Base-by-base conservation (phyloP, 805 yeast species). In the Isabelozyma heimii region DNA sequence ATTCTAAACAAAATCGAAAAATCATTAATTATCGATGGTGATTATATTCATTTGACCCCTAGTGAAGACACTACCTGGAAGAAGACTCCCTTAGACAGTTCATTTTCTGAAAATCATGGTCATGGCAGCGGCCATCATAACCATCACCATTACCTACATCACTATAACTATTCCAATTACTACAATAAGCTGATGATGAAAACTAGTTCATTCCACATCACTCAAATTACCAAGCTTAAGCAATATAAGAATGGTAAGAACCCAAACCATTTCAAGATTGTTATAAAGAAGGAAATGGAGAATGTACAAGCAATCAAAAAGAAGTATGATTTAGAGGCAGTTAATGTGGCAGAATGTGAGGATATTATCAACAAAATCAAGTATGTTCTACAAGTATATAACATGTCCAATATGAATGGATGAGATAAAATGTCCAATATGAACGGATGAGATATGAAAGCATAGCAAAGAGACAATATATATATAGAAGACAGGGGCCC, bases 11-110 rank as follows among this genome's bases (percentile, higher is more conserved):
- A 91, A 47, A 89, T 89, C 52, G 96, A 91, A 57, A 82, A 94
- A 57, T 81, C 91, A 0, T 73, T 92, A 30, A 91, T 94, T 1
- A 81, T 92, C 37, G 98, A 92, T 66, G 98, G 97, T n/a, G 96
- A 90, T 58, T 91, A 90, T 59, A 82, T 92, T 12, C 92, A 91
- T 59, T 80, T 92, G 44, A 82, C 89, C 58, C 97, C 97, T 0
- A 85, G 91, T 7, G 90, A 88, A 57, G 92, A 89, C 50, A 76
- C 82, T 79, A 55, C 81, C 6, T 68, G 64, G 53, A 63, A 64
- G 33, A 58, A 61, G 44, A 65, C 59, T 28, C 66, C 66, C 1
- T 50, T 52, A 17, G 75, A 72, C 30, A 64, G 63, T 45, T 66
- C 72, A n/a, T 63, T 67, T 44, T 47, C 63, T n/a, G 56, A 50